Conservation (phyloP, 805 yeast species). For the Saccharomycopsis javanensis region DNA sequence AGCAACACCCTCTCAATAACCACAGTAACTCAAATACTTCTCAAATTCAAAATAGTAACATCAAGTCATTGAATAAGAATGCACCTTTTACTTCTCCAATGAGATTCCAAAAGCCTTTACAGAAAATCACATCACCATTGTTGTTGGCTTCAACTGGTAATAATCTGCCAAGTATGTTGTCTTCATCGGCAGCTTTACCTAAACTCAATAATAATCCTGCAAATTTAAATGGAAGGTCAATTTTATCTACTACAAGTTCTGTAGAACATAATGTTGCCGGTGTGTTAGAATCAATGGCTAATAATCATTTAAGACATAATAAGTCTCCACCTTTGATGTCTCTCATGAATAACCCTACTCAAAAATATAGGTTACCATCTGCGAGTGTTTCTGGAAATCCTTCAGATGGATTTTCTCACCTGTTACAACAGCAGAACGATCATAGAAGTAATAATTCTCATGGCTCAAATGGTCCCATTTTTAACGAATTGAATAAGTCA, state of each 20-base stretch:
- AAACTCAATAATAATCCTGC: not conserved
- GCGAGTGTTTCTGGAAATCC: not conserved
- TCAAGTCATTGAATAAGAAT: not conserved
- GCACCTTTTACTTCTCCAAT: slow-evolving; percentile 57
- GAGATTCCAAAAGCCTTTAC: slow-evolving; percentile 56
- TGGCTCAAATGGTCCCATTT: slow-evolving; percentile 1
- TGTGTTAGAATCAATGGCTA: slow-evolving; percentile 32
- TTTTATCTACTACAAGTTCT: slow-evolving; percentile 2
- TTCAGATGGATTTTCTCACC: not conserved
- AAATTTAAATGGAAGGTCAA: not conserved
- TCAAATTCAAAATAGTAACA: not conserved
- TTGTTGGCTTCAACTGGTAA: slow-evolving; percentile 39
- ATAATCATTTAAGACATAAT: slow-evolving; percentile 6
- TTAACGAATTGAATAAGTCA: slow-evolving; percentile 4
- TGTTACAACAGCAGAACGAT: not conserved
- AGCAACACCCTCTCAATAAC: not conserved
- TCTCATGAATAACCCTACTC: slow-evolving; percentile 22
- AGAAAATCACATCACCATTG: slow-evolving; percentile 56
- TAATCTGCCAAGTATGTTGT: not conserved
- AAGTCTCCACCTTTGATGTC: not conserved
- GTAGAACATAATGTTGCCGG: slow-evolving; percentile 30
- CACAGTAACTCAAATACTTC: not conserved
- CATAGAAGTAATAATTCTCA: not conserved
- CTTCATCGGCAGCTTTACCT: not conserved
- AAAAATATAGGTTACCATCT: not conserved